phyloP scores from a whole-genome alignment of 1,284 basidiomycete genomes.

The Sphaerobolus stellatus region DNA sequence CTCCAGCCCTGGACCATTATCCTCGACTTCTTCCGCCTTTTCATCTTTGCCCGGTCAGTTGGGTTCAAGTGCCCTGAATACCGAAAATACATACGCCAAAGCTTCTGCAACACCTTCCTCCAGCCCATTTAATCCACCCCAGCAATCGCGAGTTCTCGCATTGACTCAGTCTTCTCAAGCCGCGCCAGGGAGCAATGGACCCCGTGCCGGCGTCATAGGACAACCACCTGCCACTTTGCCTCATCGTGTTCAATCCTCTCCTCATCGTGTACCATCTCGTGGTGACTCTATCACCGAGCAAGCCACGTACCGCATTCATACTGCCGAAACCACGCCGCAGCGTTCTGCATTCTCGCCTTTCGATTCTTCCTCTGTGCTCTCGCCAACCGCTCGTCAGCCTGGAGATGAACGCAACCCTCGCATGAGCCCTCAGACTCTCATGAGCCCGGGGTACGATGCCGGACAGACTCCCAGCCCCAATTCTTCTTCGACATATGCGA shows the following conservation, averaged over 20 bases:
- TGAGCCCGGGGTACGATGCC: constrained; percentile 9
- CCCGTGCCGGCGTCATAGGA: not conserved
- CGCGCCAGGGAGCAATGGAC: constrained; percentile 13
- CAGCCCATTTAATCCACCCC: constrained; percentile 57
- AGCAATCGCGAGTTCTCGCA: constrained; percentile 70
- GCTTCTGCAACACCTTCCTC: constrained; percentile 4
- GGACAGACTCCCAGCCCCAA: constrained; percentile 18
- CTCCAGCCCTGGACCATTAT: constrained; percentile 32
- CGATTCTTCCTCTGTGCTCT: constrained; percentile 41
- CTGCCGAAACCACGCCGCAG: constrained; percentile 22
- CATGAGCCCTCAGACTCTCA: constrained; percentile 18
- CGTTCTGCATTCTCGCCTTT: constrained; percentile 53
- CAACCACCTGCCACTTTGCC: constrained; percentile 1
- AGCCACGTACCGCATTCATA: constrained; percentile 7
- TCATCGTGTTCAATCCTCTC: constrained; percentile 5
- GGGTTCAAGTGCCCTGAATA: constrained; percentile 7
- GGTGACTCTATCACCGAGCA: constrained; percentile 5
- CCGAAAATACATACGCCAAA: constrained; percentile 1
- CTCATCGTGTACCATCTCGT: not conserved
- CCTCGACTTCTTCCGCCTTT: constrained; percentile 22
- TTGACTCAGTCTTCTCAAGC: constrained; percentile 44
- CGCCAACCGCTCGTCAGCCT: constrained; percentile 15
- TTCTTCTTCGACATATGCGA: constrained; percentile 34
- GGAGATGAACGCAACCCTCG: constrained; percentile 34
- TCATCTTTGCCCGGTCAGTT: not conserved